Base-by-base conservation (phyloP, 1,284 basidiomycete genomes). In the Heimioporus punctisporus region DNA sequence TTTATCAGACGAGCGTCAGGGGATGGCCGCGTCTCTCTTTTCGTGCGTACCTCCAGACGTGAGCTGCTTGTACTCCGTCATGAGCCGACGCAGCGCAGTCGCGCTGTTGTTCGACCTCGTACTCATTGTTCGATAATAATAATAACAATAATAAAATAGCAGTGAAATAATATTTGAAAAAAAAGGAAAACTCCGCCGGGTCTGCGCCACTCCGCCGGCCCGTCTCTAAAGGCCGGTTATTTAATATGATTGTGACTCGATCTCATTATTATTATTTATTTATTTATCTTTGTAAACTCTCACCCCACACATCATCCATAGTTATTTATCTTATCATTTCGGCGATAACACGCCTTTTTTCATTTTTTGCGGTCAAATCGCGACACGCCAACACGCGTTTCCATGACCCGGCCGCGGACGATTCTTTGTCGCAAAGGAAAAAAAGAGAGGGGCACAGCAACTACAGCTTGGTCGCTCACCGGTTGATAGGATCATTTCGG, bases 1-100 rank as follows among this genome's bases (percentile, higher is more conserved):
- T 87, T 28, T 5, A 31, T 31, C 30, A 15, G 30, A 15, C 31
- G 31, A 34, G 31, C 31, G 31, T 31, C 14, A 31, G 6, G 39
- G 21, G 19, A 4, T 5, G 10, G 39, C n/a, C 3, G 31, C 31
- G 31, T 12, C 2, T 6, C 4, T 12, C 31, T 12, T 34, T 34
- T 34, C 31, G 7, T 41, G 61, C 76, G 52, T 54, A 79, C 82
- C 83, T 65, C 82, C 77, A 1, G 85, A 76, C 0, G 83, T 94
- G 64, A 97, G 83, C 64, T 95, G 93, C 68, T 88, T 91, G 79
- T 96, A 96, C 71, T 97, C 94, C 15, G 91, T 96, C 93, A 96
- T 95, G 55, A 96, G 79, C 48, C 94, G 80, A 49, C 88, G 80
- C 43, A 91, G 73, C 24, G 91, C 91, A 11, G 90, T 91, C 40